phyloP scores from a whole-genome alignment of 345 rosid genomes.

The Sapria himalayana region DNA sequence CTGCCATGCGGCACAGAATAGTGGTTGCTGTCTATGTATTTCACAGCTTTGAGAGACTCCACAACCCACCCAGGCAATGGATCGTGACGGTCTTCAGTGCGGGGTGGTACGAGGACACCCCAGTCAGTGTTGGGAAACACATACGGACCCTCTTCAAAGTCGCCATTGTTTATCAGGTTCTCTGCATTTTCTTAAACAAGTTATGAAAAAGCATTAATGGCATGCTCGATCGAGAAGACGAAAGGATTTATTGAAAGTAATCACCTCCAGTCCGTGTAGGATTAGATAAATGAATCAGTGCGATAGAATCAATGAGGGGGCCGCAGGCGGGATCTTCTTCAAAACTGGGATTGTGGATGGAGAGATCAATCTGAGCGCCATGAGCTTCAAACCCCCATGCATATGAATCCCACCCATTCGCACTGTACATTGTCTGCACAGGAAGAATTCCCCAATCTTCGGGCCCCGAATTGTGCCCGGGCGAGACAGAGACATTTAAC shows the following conservation, averaged over 20 bases:
- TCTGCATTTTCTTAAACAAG: conserved; percentile 13
- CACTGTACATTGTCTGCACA: conserved; percentile 68
- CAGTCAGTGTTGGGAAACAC: conserved; percentile 22
- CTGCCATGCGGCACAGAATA: conserved; percentile 32
- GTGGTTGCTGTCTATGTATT: conserved; percentile 40
- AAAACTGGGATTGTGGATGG: conserved; percentile 50
- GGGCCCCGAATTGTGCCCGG: conserved; percentile 14
- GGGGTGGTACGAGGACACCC: conserved; percentile 60
- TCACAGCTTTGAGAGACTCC: conserved; percentile 66
- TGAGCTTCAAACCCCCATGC: conserved; percentile 59
- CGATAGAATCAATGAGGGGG: conserved; percentile 50
- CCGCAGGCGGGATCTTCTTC: conserved; percentile 75
- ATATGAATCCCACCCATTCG: conserved; percentile 72
- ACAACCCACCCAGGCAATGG: conserved; percentile 68
- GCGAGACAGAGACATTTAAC: conserved; percentile 46
- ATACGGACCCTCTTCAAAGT: conserved; percentile 64
- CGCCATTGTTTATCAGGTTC: conserved; percentile 47
- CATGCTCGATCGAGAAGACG: conserved; percentile 1
- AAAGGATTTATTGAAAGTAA: not conserved
- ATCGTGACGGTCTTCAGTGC: conserved; percentile 41
- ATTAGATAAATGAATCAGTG: conserved; percentile 26
- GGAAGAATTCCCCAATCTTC: conserved; percentile 49
- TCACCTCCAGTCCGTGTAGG: conserved; percentile 28
- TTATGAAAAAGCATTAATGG: not conserved
- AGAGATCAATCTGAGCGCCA: conserved; percentile 17